Base-by-base conservation (phyloP, 2,329 filamentous ascomycete species). In the Rugonectria rugulosa region DNA sequence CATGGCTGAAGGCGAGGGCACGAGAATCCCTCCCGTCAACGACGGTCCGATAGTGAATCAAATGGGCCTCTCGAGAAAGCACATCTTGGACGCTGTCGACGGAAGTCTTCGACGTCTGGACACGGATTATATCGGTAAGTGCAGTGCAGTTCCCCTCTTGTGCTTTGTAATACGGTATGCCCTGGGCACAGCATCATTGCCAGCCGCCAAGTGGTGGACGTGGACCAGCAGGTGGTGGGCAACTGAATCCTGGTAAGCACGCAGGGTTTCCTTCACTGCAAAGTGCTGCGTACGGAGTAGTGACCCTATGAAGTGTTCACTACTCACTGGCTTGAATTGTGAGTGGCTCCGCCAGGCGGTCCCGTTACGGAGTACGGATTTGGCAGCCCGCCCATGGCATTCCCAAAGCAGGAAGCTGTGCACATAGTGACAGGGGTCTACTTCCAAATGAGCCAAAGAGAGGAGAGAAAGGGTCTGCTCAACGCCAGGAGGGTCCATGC, bases 41-140 rank as follows among this genome's bases (percentile, higher is more conserved):
- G 68, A 71, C 11, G 69, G 69, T 4, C 46, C 65, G 1, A 36
- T 64, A 7, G 69, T 72, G 32, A 73, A 72, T 20, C 68, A 69
- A 55, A 69, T 72, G 21, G 86, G 87, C 0, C 73, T 89, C 21
- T 85, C 81, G 15, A 77, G 87, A 36, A 83, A 83, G 65, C 81
- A 85, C 54, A 88, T 90, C 63, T 84, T 89, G 66, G 81, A 87
- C 61, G 82, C 84, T 0, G 87, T 90, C 14, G 80, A 89, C 20
- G 80, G 77, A 34, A 86, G 81, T 51, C 75, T 86, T 10, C 70
- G 75, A 53, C 72, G 84, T 21, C 74, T 88, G 23, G 79, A 78
- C 36, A 83, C 71, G 7, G 63, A 64, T 66, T 86, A 87, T 69
- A 82, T 87, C 58, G 83, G 86, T 69, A 77, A 51, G 46, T 46